Conservation (phyloP, 495 filamentous ascomycete species). For the Trichocladium antarcticum region DNA sequence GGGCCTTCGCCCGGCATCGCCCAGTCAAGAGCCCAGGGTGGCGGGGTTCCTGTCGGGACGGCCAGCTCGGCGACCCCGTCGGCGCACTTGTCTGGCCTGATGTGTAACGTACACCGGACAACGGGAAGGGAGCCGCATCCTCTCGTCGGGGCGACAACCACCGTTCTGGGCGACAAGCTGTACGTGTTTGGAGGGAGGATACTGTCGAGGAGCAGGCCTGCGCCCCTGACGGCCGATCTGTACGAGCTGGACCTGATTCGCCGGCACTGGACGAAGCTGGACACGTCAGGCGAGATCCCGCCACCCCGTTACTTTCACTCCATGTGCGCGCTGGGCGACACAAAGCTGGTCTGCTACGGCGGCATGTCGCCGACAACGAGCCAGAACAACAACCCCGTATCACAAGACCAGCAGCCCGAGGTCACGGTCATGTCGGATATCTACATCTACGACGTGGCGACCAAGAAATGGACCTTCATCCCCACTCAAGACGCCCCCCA, state of each 20-base stretch:
- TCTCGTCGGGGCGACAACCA: slow-evolving; percentile 88
- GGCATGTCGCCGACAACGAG: slow-evolving; percentile 80
- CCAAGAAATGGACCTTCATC: slow-evolving; percentile 75
- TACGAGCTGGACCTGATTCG: slow-evolving; percentile 88
- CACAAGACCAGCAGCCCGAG: slow-evolving; percentile 66
- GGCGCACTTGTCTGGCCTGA: slow-evolving; percentile 66
- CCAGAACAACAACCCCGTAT: slow-evolving; percentile 29
- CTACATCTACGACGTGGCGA: slow-evolving; percentile 85
- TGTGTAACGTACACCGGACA: slow-evolving; percentile 85
- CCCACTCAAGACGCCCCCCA: slow-evolving; percentile 72
- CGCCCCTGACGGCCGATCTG: slow-evolving; percentile 71
- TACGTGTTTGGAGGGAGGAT: slow-evolving; percentile 93
- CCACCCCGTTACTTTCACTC: slow-evolving; percentile 94
- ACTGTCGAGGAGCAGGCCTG: slow-evolving; percentile 66
- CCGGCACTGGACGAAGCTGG: slow-evolving; percentile 85
- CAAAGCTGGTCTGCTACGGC: slow-evolving; percentile 93
- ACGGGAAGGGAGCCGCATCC: slow-evolving; percentile 86
- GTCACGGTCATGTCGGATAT: slow-evolving; percentile 97
- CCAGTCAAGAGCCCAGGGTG: slow-evolving; percentile 30
- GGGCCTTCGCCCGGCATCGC: slow-evolving; percentile 34
- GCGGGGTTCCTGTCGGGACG: slow-evolving; percentile 42
- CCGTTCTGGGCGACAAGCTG: slow-evolving; percentile 83
- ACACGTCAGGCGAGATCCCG: slow-evolving; percentile 72
- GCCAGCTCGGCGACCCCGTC: slow-evolving; percentile 35
- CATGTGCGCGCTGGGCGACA: slow-evolving; percentile 83